Base-by-base conservation (phyloP, 1,139 yeast species). In the Blastobotrys serpentis region DNA sequence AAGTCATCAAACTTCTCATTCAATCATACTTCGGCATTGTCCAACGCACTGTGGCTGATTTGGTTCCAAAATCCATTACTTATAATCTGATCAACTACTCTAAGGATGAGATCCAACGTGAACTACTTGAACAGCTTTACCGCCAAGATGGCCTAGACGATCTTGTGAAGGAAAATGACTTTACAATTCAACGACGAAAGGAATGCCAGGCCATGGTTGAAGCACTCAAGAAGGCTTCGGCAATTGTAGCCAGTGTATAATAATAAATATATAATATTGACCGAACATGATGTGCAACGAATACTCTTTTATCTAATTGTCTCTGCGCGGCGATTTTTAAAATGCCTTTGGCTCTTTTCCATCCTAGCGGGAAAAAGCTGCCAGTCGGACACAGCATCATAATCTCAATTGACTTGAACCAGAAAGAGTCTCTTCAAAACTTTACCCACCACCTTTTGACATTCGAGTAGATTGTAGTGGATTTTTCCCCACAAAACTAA, bases 181-280 rank as follows among this genome's bases (percentile, higher is more conserved):
- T 84, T 58, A 90, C 98, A 0, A 87, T 86, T 52, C 95, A 89
- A 68, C 83, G 96, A 76, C 84, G 98, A 71, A 86, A 85, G 67
- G 97, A 92, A 71, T 88, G 97, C 67, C 72, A 82, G 65, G 87
- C 86, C 75, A 90, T 92, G 96, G 96, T 92, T 47, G 95, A 87
- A 60, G 95, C 90, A 44, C 78, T 92, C 69, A 78, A 75, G 58
- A 84, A 89, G 68, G 98, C 98, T 18, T 83, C 89, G 62, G 94
- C 84, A 61, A 92, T 92, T 68, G 98, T 92, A 38, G 80, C 95
- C 34, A 58, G 61, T 41, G 67, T 63, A 22, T 62, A 59, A 41
- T 16, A 33, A 14, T 16, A 33, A 33, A 7, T 14, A 7, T 4
- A 10, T 14, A 4, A 11, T 29, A 29, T n/a, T n/a, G n/a, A n/a